These are phyloP conservation scores for Secale cereale DNA, from an alignment of 176 grass and related monocot genomes.

Conservation along the genomic window DNA sequence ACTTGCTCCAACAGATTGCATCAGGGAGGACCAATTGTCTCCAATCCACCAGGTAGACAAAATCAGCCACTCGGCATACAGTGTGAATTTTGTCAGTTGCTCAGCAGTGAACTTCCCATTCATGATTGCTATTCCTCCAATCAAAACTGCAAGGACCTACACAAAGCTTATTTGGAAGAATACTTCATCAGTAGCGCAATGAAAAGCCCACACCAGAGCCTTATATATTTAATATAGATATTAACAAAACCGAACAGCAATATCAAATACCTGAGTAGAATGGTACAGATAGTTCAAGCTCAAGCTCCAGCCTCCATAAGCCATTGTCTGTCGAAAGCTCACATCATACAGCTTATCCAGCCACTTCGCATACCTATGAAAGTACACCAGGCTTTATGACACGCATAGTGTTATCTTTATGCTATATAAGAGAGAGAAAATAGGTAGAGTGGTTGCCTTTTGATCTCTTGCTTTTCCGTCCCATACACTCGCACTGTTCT, in stretches of 20 bases:
- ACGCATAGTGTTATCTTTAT: slow-evolving; percentile 4
- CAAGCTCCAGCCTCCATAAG: slow-evolving; percentile 94
- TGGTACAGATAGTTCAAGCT: slow-evolving; percentile 99
- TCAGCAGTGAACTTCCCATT: slow-evolving; percentile 81
- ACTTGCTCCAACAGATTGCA: slow-evolving; percentile 94
- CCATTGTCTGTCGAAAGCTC: slow-evolving; percentile 86
- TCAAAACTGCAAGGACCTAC: slow-evolving; percentile 92
- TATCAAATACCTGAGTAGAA: slow-evolving; percentile 76
- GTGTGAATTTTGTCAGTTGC: slow-evolving; percentile 94
- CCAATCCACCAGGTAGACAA: slow-evolving; percentile 98
- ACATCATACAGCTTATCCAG: slow-evolving; percentile 81
- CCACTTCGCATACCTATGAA: slow-evolving; percentile 84
- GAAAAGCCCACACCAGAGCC: slow-evolving; percentile 5
- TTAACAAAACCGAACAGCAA: not conserved
- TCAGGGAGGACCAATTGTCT: slow-evolving; percentile 97
- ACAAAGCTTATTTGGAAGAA: slow-evolving; percentile 71
- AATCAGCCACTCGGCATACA: slow-evolving; percentile 97
- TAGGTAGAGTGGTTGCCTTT: slow-evolving; percentile 43
- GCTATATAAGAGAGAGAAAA: not conserved
- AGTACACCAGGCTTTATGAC: slow-evolving; percentile 37
- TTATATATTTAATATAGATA: not conserved
- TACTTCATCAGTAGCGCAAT: slow-evolving; percentile 45
- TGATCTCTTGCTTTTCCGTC: slow-evolving; percentile 87
- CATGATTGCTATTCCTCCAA: slow-evolving; percentile 95
- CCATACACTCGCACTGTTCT: slow-evolving; percentile 92